Evolutionary conservation across 495 filamentous ascomycete genomes (phyloP).

Genomic region (Extremus antarcticus): DNA sequence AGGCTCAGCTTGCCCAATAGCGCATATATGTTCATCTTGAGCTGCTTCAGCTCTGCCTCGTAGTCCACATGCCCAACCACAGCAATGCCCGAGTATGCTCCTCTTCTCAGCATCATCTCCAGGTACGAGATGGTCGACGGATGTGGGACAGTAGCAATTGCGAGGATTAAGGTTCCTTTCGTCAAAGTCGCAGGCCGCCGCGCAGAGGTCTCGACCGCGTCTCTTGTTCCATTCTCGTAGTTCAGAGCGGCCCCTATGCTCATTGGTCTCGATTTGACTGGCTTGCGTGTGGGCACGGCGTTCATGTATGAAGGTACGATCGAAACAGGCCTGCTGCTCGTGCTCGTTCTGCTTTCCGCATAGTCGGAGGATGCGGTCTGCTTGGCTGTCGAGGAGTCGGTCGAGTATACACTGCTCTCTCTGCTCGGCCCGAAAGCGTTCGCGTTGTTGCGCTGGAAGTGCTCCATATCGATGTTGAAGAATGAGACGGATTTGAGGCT

Average conservation of each 20-base stretch:
- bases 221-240: not conserved
- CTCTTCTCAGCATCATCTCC: not conserved
- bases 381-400: not conserved
- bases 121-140: not conserved
- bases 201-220: not conserved
- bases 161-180: conserved; percentile 1
- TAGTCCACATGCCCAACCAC: conserved; percentile 4
- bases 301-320: conserved; percentile 2
- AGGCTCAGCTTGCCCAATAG: conserved; percentile 11
- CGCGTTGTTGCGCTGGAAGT: not conserved
- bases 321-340: not conserved
- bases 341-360: not conserved
- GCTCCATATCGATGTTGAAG: not conserved
- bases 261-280: not conserved
- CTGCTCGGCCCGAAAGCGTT: not conserved
- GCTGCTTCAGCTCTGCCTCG: conserved; percentile 10
- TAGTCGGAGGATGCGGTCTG: conserved; percentile 1
- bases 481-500: not conserved
- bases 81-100: not conserved
- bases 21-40: conserved; percentile 17
- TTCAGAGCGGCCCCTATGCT: not conserved
- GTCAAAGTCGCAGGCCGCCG: not conserved
- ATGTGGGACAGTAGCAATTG: not conserved
- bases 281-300: not conserved
- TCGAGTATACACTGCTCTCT: conserved; percentile 13